Conservation (phyloP, 2,329 filamentous ascomycete genomes). For the Pyrenophora graminea region DNA sequence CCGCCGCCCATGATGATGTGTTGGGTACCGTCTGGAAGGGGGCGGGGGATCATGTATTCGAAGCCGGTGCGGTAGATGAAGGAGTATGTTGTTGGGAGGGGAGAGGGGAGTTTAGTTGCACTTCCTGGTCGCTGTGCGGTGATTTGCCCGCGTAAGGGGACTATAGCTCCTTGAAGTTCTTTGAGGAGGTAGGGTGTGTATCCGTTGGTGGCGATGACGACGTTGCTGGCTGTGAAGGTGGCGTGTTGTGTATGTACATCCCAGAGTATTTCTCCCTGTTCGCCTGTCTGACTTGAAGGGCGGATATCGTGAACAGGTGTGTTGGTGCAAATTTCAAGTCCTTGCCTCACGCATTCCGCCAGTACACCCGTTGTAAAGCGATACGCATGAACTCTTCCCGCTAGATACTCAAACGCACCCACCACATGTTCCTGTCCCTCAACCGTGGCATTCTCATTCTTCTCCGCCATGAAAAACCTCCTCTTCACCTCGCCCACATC, state of each 20-base stretch:
- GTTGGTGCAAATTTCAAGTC: conserved; percentile 35
- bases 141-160: conserved; percentile 49
- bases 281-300: neutral
- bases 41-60: conserved; percentile 69
- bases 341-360: conserved; percentile 30
- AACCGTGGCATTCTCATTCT: conserved; percentile 25
- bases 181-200: conserved; percentile 39
- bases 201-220: conserved; percentile 44
- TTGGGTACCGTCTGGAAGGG: conserved; percentile 44
- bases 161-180: conserved; percentile 47
- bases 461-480: conserved; percentile 23
- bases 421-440: conserved; percentile 24
- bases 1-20: conserved; percentile 68
- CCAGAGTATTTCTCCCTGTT: conserved; percentile 11
- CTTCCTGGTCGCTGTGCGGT: conserved; percentile 45
- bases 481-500: conserved; percentile 13
- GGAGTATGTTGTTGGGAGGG: conserved; percentile 60
- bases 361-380: conserved; percentile 36
- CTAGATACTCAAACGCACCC: conserved; percentile 40
- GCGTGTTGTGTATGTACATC: conserved; percentile 25
- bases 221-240: conserved; percentile 18
- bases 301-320: conserved; percentile 32
- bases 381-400: conserved; percentile 41
- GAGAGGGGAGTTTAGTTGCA: conserved; percentile 42
- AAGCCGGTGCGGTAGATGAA: conserved; percentile 66